phyloP scores from a whole-genome alignment of 1,284 basidiomycete genomes.

The Fomitopsis betulina region DNA sequence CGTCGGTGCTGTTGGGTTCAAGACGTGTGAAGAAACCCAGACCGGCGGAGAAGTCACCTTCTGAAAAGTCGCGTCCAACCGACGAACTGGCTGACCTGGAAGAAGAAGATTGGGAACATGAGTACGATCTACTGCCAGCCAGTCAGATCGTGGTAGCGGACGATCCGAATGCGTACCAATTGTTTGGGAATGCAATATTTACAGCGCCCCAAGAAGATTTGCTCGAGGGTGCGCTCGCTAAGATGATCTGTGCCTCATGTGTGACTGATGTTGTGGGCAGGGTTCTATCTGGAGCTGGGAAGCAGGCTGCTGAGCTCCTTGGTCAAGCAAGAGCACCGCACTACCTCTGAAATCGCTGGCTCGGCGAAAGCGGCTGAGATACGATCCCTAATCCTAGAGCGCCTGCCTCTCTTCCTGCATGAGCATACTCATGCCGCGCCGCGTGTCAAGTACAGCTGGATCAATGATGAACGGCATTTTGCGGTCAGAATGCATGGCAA shows the following conservation, averaged over 20 bases:
- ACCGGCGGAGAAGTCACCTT: slow-evolving; percentile 22
- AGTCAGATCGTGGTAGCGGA: slow-evolving; percentile 68
- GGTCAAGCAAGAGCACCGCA: slow-evolving; percentile 74
- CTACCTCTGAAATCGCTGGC: slow-evolving; percentile 46
- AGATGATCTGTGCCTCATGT: background rate
- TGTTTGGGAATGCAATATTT: slow-evolving; percentile 76
- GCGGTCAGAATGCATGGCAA: slow-evolving; percentile 65
- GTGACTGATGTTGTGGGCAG: slow-evolving; percentile 29
- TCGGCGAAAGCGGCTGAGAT: slow-evolving; percentile 47
- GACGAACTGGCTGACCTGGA: slow-evolving; percentile 31
- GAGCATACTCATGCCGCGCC: slow-evolving; percentile 77
- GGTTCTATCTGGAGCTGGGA: slow-evolving; percentile 63
- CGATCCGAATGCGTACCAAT: slow-evolving; percentile 70
- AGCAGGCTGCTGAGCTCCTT: slow-evolving; percentile 68
- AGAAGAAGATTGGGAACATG: slow-evolving; percentile 65
- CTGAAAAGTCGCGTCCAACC: slow-evolving; percentile 13
- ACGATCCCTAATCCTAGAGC: slow-evolving; percentile 72
- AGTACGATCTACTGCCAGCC: slow-evolving; percentile 60
- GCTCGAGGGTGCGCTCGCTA: slow-evolving; percentile 53
- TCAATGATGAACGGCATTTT: slow-evolving; percentile 69
- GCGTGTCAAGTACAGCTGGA: slow-evolving; percentile 68
- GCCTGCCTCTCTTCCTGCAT: slow-evolving; percentile 89
- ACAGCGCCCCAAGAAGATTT: slow-evolving; percentile 89
- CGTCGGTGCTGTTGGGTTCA: slow-evolving; percentile 72
- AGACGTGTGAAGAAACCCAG: slow-evolving; percentile 45